These are phyloP conservation scores for Lentinus tigrinus DNA, from an alignment of 768 basidiomycete genomes.

Conservation along the genomic window DNA sequence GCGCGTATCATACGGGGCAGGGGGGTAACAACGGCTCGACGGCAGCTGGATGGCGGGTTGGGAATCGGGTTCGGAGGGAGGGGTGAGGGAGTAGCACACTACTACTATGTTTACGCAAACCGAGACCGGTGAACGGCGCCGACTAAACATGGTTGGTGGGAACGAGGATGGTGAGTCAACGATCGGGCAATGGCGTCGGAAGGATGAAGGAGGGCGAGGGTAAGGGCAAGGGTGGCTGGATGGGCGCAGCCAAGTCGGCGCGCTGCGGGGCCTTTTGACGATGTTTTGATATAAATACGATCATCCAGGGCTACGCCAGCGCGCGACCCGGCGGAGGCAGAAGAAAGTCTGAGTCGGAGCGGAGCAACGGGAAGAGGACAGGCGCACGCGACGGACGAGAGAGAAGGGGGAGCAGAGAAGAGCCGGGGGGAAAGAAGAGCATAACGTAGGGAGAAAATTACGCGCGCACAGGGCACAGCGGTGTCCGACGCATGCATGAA, in stretches of 20 bases:
- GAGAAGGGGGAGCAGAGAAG: neutral
- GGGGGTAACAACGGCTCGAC: neutral
- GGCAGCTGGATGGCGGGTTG: neutral
- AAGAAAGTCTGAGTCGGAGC: no score
- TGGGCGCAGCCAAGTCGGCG: neutral
- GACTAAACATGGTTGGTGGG: no score
- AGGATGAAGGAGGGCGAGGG: neutral
- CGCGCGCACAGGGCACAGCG: neutral
- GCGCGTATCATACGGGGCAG: neutral
- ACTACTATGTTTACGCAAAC: neutral
- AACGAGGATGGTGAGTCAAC: no score
- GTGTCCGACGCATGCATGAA: neutral
- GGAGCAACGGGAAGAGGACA: no score
- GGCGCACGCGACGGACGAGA: neutral
- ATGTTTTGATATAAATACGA: conserved; percentile 15
- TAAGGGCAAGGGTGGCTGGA: neutral
- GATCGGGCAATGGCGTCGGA: neutral
- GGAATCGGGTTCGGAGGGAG: neutral
- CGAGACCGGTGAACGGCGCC: no score
- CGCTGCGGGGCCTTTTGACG: conserved; percentile 8
- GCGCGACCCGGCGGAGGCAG: neutral
- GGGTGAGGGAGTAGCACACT: neutral
- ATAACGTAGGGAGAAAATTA: neutral
- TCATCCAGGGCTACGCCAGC: conserved; percentile 5
- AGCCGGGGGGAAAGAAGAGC: neutral